Evolutionary conservation across 225 moss, liverwort and hornwort genomes (phyloP), one percentile per base, ranked within the genome.

Genomic region (Antitrichia curtipendula): DNA sequence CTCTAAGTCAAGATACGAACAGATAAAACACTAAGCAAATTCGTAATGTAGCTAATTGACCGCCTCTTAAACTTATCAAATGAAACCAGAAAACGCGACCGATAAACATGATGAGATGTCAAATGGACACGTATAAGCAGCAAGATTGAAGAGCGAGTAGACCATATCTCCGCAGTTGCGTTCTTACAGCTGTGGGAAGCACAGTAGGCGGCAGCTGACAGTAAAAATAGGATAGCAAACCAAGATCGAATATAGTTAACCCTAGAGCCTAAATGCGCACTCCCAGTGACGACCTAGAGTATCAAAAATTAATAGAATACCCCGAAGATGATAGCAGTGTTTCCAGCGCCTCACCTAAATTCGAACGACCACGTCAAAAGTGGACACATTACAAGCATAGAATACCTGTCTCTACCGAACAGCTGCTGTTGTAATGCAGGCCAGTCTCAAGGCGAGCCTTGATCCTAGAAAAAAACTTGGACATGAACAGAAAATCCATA

Each of bases 401-500:
- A 27, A 63, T 83, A 95, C 95, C 96, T 94, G 94, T 68, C 54
- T 96, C 96, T 71, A 96, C 94, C 82, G 94, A 91, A 54, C 88
- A 90, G 85, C 93, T 90, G 84, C 91, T 88, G 88, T 92, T 94
- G 76, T 82, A 91, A 89, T 95, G 97, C 90, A 93, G 96, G 92
- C 96, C 96, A 88, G 95, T 94, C 90, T 96, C 94, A 96, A 95
- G 95, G 93, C 95, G 93, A 92, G 94, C 95, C 96, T 93, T 98
- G 95, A 96, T 95, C 93, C 97, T 94, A 80, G 93, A 92, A 75
- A 95, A 95, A 94, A 96, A 93, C 91, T 95, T 94, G 94, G 95
- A 95, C 94, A 96, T 94, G 88, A 96, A 95, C 91, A 94, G 92
- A 94, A 90, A 84, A 76, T 84, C 31, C 58, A 75, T 65, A 75